Evolutionary conservation across 768 basidiomycete genomes (phyloP), one percentile per base, ranked within the genome.

Genomic region (Auriscalpium vulgare): DNA sequence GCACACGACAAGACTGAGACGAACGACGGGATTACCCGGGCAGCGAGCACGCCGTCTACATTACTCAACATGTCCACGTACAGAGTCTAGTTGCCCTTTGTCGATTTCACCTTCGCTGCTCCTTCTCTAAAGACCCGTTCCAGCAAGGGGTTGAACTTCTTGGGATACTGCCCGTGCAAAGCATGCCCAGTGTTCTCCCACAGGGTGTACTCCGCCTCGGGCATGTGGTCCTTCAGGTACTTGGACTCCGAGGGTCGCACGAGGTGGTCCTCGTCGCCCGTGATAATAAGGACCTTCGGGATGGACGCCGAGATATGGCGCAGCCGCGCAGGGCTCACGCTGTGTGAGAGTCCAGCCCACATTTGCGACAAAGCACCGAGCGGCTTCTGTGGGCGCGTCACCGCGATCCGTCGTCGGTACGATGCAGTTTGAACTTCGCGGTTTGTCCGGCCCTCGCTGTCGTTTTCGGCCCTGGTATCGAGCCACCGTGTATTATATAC

Each of bases 281-380:
- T 86, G n/a, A 89, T 63, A 52, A 81, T 83, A 35, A 76, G 62
- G 8, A 89, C 75, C 64, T 88, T 88, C 10, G 87, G 84, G 19
- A 91, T 78, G 4, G 73, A 70, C 0, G 68, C 65, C 0, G 82
- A 79, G 47, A 76, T 72, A 35, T 56, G 49, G 2, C 53, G 58
- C 11, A 75, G 65, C 2, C 68, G 66, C 2, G 63, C 64, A 0
- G 70, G 62, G 4, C 63, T 59, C 46, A 89, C 82, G 52, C 76
- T 64, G 64, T 91, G 88, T 0, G 83, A 85, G 1, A 87, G 59
- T 0, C 64, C 83, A 1, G 90, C 87, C 13, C 72, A 74, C 80
- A 87, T 83, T 67, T 93, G 91, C 10, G 85, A 88, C 14, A 92
- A 55, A 29, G 79, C 70, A 0, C 90, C 90, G 16, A 79, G 57